Evolutionary conservation across 2,329 filamentous ascomycete genomes (phyloP).

Genomic region (Davidsoniella australis): DNA sequence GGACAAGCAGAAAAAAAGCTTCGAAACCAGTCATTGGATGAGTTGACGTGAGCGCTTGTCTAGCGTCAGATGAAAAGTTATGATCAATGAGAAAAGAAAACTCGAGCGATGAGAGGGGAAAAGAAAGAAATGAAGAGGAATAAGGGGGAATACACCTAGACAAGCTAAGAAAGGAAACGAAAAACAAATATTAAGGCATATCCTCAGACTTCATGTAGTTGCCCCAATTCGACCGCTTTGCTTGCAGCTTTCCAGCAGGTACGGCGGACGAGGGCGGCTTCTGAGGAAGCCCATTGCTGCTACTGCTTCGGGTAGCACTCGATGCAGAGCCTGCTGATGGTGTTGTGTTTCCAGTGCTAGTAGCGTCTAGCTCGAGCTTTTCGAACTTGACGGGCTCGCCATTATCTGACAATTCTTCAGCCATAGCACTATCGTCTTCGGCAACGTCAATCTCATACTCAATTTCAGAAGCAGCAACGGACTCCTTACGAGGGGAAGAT

Average conservation of each 20-base stretch:
- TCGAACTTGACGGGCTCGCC: not conserved
- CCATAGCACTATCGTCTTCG: not conserved
- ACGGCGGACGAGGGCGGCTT: slow-evolving; percentile 9
- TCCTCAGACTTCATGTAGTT: slow-evolving; percentile 22
- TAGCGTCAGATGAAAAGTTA: too few relatives aligned
- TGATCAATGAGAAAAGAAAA: not conserved
- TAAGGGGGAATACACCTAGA: not conserved
- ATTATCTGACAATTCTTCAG: slow-evolving; percentile 3
- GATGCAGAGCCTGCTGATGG: slow-evolving; percentile 1
- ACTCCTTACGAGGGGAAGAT: not conserved
- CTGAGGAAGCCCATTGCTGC: slow-evolving; percentile 14
- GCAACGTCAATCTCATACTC: slow-evolving; percentile 1
- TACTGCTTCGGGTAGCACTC: slow-evolving; percentile 17
- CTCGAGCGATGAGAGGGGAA: slow-evolving; percentile 16
- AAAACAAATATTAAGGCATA: slow-evolving; percentile 14
- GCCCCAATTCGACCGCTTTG: slow-evolving; percentile 20
- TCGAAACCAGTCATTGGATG: not conserved
- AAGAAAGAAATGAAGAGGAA: slow-evolving; percentile 12
- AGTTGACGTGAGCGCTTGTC: too few relatives aligned
- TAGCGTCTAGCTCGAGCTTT: not conserved
- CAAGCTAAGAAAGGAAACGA: not conserved
- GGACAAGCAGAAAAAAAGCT: not conserved
- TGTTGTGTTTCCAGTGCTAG: too few relatives aligned
- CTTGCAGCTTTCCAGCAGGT: slow-evolving; percentile 24
- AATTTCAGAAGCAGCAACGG: slow-evolving; percentile 10